Evolutionary conservation across 441 rosid genomes (phyloP).

Genomic region (Corymbia citriodora): DNA sequence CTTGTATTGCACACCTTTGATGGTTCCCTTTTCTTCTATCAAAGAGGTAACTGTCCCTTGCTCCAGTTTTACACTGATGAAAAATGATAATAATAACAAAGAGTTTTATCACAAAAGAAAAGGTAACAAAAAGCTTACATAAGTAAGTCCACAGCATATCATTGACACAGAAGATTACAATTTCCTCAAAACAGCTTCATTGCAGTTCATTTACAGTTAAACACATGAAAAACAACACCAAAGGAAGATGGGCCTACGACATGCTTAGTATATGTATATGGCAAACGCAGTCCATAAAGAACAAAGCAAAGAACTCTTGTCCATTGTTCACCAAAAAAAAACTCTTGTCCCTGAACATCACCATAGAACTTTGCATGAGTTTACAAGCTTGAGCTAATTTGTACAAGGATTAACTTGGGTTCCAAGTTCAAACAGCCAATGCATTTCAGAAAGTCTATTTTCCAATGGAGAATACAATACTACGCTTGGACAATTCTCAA

Average conservation of each 20-base stretch:
- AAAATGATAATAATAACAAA: background rate
- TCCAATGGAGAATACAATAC: background rate
- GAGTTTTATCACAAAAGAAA: background rate
- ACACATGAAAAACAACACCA: background rate
- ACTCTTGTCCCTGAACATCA: background rate
- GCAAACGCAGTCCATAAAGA: background rate
- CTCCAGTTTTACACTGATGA: background rate
- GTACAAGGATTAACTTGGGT: background rate
- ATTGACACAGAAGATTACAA: background rate
- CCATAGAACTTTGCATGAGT: background rate
- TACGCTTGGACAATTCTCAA: background rate
- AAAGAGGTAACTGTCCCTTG: slow-evolving; percentile 5
- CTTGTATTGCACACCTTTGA: slow-evolving; percentile 5
- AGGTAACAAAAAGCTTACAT: background rate
- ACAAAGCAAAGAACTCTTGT: background rate
- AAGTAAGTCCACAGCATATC: background rate
- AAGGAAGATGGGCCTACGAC: background rate
- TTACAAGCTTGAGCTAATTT: background rate
- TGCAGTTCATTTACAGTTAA: background rate
- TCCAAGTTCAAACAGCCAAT: background rate
- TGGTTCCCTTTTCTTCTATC: slow-evolving; percentile 1
- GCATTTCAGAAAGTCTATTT: background rate
- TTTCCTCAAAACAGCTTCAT: background rate
- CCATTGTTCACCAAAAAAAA: background rate
- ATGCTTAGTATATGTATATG: background rate